Evolutionary conservation across 2,329 filamentous ascomycete species (phyloP).

Genomic region (Fusarium irregulare): DNA sequence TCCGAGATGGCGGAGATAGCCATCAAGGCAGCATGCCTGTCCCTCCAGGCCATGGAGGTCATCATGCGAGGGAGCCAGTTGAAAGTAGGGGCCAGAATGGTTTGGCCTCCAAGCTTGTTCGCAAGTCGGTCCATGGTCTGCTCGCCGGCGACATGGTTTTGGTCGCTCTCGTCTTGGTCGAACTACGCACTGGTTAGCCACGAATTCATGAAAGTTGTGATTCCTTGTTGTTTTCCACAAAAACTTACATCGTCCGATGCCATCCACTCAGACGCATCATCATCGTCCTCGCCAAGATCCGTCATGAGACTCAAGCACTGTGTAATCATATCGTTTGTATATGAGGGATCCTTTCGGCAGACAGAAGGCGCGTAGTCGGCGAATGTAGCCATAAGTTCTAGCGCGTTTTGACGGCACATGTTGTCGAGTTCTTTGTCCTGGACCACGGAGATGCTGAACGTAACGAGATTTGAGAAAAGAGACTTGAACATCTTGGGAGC

Average conservation of each 20-base stretch:
- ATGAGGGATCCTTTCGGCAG: constrained; percentile 93
- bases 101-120: constrained; percentile 94
- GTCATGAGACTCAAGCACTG: constrained; percentile 99
- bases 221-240: not conserved
- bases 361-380: constrained; percentile 93
- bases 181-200: constrained; percentile 62
- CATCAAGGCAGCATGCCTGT: constrained; percentile 97
- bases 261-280: constrained; percentile 95
- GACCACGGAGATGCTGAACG: constrained; percentile 92
- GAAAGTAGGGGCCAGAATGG: constrained; percentile 93
- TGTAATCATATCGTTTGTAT: constrained; percentile 96
- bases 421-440: constrained; percentile 96
- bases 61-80: constrained; percentile 98
- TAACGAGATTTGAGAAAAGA: constrained; percentile 91
- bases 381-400: constrained; percentile 98
- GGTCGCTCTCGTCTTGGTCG: constrained; percentile 94
- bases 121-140: constrained; percentile 98
- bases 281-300: constrained; percentile 92
- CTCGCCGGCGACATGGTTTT: constrained; percentile 97
- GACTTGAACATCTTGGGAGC: constrained; percentile 97
- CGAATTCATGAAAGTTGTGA: not conserved
- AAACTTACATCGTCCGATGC: constrained; percentile 83
- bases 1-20: constrained; percentile 98
- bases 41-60: constrained; percentile 92
- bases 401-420: constrained; percentile 89